Conservation (phyloP, 2,329 filamentous ascomycete species). For the Stagonosporopsis chrysanthemi region DNA sequence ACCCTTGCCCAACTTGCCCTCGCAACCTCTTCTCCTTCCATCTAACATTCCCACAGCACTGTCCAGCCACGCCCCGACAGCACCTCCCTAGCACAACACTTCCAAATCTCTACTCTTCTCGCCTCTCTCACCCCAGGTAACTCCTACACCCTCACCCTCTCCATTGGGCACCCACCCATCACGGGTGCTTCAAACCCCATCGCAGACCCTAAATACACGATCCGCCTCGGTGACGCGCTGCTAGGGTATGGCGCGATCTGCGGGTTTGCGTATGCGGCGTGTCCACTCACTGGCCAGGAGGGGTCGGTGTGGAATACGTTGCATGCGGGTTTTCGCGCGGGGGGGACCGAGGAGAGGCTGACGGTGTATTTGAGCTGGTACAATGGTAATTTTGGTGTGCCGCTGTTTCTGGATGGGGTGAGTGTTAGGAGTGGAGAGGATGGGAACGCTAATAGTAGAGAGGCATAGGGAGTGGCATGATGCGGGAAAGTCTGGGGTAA, state of each 20-base stretch:
- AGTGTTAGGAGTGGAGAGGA: background rate
- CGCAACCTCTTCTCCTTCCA: background rate
- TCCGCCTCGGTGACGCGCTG: background rate
- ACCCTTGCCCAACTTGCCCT: too few species aligned
- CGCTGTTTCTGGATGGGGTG: slow-evolving; percentile 2
- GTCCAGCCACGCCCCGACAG: background rate
- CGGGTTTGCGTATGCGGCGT: slow-evolving; percentile 1
- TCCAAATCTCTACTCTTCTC: background rate
- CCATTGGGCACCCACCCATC: slow-evolving; percentile 1
- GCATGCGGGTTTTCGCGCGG: background rate
- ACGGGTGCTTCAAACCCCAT: background rate
- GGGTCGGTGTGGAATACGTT: background rate
- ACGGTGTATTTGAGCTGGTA: slow-evolving; percentile 11
- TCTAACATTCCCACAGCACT: background rate
- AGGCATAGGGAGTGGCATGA: background rate
- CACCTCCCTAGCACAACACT: slow-evolving; percentile 1
- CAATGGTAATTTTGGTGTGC: slow-evolving; percentile 7
- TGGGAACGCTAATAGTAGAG: background rate
- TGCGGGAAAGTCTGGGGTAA: background rate
- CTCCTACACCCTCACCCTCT: slow-evolving; percentile 1
- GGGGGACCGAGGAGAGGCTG: background rate
- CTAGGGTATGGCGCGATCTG: slow-evolving; percentile 4
- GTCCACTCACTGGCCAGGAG: slow-evolving; percentile 1
- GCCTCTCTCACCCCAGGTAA: background rate
- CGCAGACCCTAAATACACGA: slow-evolving; percentile 6